Evolutionary conservation across 1,139 yeast genomes (phyloP).

Genomic region (Debaryomyces sp.): DNA sequence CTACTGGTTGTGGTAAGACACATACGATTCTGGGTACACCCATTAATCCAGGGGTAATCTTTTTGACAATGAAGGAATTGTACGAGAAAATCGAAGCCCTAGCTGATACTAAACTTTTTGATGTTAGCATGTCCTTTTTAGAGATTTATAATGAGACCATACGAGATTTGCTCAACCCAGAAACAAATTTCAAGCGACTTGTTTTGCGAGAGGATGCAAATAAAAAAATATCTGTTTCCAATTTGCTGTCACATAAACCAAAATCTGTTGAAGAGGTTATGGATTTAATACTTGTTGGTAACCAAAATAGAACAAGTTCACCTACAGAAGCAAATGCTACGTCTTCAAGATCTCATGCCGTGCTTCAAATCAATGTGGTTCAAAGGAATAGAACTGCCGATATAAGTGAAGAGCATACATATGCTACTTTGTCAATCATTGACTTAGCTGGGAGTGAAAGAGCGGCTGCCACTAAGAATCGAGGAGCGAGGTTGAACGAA

Average conservation of each 20-base stretch:
- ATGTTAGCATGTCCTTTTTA: conserved; percentile 70
- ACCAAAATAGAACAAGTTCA: conserved; percentile 74
- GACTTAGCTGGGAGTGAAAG: conserved; percentile 96
- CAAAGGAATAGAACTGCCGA: conserved; percentile 67
- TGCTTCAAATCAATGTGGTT: conserved; percentile 74
- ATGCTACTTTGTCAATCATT: conserved; percentile 81
- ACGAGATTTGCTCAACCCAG: conserved; percentile 71
- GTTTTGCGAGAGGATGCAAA: conserved; percentile 73
- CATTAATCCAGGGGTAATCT: conserved; percentile 77
- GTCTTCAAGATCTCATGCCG: conserved; percentile 92
- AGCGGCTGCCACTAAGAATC: conserved; percentile 84
- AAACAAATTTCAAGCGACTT: conserved; percentile 46
- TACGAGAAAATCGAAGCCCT: conserved; percentile 60
- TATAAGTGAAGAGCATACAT: conserved; percentile 65
- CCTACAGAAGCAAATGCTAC: conserved; percentile 92
- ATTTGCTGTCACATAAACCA: conserved; percentile 69
- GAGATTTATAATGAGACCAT: conserved; percentile 93
- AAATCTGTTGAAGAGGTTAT: conserved; percentile 72
- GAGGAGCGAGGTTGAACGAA: conserved; percentile 79
- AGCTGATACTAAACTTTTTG: conserved; percentile 58
- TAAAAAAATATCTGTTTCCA: conserved; percentile 71
- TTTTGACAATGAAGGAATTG: conserved; percentile 75
- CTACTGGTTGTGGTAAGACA: conserved; percentile 98
- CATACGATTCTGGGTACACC: conserved; percentile 84
- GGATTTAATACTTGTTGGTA: conserved; percentile 76